Base-by-base conservation (phyloP, 345 rosid species). In the Xanthoceras sorbifolium region DNA sequence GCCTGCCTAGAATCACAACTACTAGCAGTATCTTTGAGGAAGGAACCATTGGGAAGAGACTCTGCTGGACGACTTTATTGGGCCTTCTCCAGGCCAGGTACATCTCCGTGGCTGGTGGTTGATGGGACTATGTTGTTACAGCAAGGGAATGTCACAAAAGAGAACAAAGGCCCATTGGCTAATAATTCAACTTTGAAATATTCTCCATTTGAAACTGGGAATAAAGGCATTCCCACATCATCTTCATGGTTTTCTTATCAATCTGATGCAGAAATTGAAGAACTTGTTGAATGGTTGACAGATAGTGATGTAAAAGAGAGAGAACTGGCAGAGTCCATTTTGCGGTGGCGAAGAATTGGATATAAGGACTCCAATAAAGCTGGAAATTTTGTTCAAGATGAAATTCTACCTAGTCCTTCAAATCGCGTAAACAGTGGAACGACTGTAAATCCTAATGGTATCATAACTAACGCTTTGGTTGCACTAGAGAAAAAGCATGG, bases 41-140 rank as follows among this genome's bases (percentile, higher is more conserved):
- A 81, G 73, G 84, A 84, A 11, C 59, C 70, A 52, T 64, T 84
- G 63, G 87, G 87, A 11, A 76, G 76, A 23, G 84, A 84, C 32
- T 81, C 78, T 79, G 74, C 80, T 59, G 87, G 87, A 46, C 76
- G 79, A 31, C 25, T 76, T 15, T 84, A 81, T 77, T 84, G 84
- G 87, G 65, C 67, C 62, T 84, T 78, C 59, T 73, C 29, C 25
- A 76, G 84, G 80, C 81, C 82, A 4, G 76, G 78, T 57, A 72
- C 72, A 61, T 55, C 77, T 46, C 79, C 87, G 9, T 81, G 64
- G 73, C 74, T 81, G 73, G 71, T 81, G 42, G 81, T 81, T 42
- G 84, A 84, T 52, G 80, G 79, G 29, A 61, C 77, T 46, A 36
- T 59, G 25, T 17, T 46, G 60, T 38, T 50, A 42, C 78, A 71